A percentile compares a stretch with the other conserved stretches of the same genome.
Conservation (phyloP, 2,329 filamentous ascomycete species). For the Sporothrix protearum region DNA sequence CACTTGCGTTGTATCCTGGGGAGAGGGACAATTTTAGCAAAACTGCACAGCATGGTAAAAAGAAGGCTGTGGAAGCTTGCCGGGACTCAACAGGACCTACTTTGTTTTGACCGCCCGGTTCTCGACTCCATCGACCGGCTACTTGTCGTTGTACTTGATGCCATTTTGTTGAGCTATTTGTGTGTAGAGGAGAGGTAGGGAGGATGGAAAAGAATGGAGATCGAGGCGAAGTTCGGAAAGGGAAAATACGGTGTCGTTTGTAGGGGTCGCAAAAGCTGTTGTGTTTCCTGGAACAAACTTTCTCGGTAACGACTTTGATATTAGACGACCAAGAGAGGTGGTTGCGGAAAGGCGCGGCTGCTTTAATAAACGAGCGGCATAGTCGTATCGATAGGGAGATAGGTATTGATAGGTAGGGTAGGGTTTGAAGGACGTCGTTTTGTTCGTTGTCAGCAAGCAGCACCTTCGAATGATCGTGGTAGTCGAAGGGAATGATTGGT, state of each 20-base stretch:
- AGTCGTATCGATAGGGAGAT: constrained; percentile 5
- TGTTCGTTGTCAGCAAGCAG: not conserved
- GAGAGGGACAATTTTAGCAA: not conserved
- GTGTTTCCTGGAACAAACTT: not conserved
- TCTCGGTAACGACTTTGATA: not conserved
- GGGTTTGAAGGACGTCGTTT: not conserved
- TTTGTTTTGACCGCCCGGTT: constrained; percentile 73
- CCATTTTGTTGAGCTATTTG: constrained; percentile 21
- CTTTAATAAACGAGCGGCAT: constrained; percentile 17
- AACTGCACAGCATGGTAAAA: not conserved
- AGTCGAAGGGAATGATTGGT: constrained; percentile 8
- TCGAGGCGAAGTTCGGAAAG: not conserved
- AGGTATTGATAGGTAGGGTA: not conserved
- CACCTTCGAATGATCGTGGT: not conserved
- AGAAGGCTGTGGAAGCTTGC: constrained; percentile 43
- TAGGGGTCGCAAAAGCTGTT: not conserved
- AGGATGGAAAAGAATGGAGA: not conserved
- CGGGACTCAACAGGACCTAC: constrained; percentile 42
- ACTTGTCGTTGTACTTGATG: constrained; percentile 28
- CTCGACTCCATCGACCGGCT: constrained; percentile 67
- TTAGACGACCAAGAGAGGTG: not conserved
- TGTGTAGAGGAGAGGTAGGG: not conserved
- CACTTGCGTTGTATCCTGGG: constrained; percentile 83
- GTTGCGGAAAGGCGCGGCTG: constrained; percentile 9
- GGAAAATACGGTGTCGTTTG: not conserved